Evolutionary conservation across 106 monocot genomes (phyloP).

Genomic region (Allium cepa): DNA sequence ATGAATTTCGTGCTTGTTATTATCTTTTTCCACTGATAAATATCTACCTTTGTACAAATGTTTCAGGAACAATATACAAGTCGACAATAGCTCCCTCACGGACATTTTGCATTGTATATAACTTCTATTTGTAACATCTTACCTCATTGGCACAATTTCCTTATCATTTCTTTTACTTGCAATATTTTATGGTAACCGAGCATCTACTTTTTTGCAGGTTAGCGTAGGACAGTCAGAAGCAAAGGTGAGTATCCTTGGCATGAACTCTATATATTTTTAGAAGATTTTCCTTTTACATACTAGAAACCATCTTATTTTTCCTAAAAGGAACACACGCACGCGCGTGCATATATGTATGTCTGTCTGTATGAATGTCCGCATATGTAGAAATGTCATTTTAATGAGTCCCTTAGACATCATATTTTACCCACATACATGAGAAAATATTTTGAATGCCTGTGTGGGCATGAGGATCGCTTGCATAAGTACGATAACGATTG

Average conservation of each 20-base stretch:
- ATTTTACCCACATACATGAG: too few species aligned
- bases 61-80: slow-evolving; percentile 81
- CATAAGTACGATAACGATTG: too few species aligned
- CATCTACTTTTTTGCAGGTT: slow-evolving; percentile 44
- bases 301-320: too few species aligned
- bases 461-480: too few species aligned
- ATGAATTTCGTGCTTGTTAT: not conserved
- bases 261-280: too few species aligned
- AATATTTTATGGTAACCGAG: not conserved
- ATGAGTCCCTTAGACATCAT: too few species aligned
- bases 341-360: too few species aligned
- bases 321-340: too few species aligned
- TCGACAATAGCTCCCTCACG: slow-evolving; percentile 77
- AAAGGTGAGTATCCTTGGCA: slow-evolving; percentile 39
- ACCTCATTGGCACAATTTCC: not conserved
- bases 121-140: not conserved
- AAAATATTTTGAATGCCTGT: too few species aligned
- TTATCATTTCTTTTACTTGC: not conserved
- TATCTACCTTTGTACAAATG: not conserved
- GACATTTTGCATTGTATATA: slow-evolving; percentile 90
- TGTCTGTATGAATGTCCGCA: too few species aligned
- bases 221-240: slow-evolving; percentile 90
- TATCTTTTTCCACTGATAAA: not conserved
- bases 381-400: too few species aligned
- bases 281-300: too few species aligned